Conservation (phyloP, 805 yeast species). For the Saccharomycopsis sp. region DNA sequence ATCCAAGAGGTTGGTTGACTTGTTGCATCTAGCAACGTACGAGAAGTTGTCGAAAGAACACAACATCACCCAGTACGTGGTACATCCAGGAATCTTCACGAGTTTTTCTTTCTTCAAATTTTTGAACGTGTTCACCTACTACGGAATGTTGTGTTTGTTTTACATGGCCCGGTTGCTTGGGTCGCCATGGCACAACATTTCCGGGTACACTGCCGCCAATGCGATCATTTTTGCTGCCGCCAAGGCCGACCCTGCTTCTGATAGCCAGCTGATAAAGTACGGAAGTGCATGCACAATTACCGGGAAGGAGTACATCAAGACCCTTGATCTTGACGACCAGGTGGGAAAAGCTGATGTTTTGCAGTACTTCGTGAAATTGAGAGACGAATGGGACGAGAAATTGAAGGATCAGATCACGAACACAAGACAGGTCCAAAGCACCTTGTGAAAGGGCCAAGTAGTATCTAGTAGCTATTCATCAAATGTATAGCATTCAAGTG, state of each 20-base stretch:
- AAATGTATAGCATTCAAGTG: too few species aligned
- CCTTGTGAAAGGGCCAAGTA: too few species aligned
- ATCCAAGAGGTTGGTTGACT: conserved; percentile 80
- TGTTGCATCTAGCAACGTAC: conserved; percentile 70
- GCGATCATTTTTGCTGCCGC: conserved; percentile 69
- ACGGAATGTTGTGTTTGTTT: conserved; percentile 81
- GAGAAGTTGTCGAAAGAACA: conserved; percentile 36
- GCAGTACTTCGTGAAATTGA: conserved; percentile 51
- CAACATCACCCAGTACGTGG: conserved; percentile 65
- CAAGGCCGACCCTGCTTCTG: conserved; percentile 40
- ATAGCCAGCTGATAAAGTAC: conserved; percentile 46
- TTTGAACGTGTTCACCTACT: conserved; percentile 70
- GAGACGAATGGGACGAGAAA: conserved; percentile 65
- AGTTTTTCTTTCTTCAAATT: conserved; percentile 73
- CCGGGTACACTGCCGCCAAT: conserved; percentile 85
- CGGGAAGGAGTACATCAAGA: conserved; percentile 60
- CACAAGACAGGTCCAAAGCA: too few species aligned
- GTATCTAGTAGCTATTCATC: too few species aligned
- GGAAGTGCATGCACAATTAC: conserved; percentile 66
- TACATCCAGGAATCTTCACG: conserved; percentile 92
- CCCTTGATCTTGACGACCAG: conserved; percentile 44
- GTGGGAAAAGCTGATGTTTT: conserved; percentile 64
- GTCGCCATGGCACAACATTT: conserved; percentile 81
- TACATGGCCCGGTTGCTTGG: conserved; percentile 79
- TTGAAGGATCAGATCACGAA: conserved; percentile 67